Evolutionary conservation across 2,329 filamentous ascomycete species (phyloP).

Genomic region (Colletotrichum nymphaeae): DNA sequence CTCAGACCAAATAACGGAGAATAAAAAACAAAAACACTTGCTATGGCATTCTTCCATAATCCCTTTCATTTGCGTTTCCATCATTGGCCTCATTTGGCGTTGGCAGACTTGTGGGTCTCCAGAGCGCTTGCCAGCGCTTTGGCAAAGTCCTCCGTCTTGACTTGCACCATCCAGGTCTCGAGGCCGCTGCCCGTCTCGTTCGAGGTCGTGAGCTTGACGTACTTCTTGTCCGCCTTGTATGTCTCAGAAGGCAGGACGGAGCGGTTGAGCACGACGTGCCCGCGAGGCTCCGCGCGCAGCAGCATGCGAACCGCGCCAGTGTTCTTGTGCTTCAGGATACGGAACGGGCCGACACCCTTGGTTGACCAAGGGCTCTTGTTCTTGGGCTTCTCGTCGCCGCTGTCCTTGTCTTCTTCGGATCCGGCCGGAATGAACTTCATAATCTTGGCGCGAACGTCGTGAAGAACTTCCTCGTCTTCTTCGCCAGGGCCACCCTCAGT

Average conservation of each 20-base stretch:
- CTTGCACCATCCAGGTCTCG: conserved; percentile 78
- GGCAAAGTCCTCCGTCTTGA: conserved; percentile 73
- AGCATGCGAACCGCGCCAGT: conserved; percentile 76
- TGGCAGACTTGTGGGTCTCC: conserved; percentile 60
- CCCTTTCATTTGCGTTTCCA: conserved; percentile 2
- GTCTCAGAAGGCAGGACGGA: conserved; percentile 68
- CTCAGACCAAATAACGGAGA: conserved; percentile 6
- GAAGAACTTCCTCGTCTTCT: conserved; percentile 76
- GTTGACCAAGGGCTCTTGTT: conserved; percentile 73
- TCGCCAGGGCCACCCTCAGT: conserved; percentile 75
- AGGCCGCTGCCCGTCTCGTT: conserved; percentile 68
- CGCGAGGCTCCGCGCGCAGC: conserved; percentile 79
- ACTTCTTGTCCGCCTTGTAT: conserved; percentile 73
- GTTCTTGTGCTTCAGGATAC: conserved; percentile 78
- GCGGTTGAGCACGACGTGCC: conserved; percentile 80
- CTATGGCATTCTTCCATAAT: conserved; percentile 17
- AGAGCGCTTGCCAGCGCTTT: conserved; percentile 23
- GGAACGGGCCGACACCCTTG: conserved; percentile 77
- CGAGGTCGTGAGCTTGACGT: conserved; percentile 68
- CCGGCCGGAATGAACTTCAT: conserved; percentile 67
- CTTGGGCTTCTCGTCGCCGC: conserved; percentile 53
- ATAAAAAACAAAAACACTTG: conserved; percentile 14
- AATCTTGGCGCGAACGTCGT: conserved; percentile 78
- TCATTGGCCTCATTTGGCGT: conserved; percentile 57
- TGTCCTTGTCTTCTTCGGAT: conserved; percentile 58